A percentile compares a stretch with the other conserved stretches of the same genome.
Conservation (phyloP, 176 grass and related monocot genomes). For the Areca catechu region DNA sequence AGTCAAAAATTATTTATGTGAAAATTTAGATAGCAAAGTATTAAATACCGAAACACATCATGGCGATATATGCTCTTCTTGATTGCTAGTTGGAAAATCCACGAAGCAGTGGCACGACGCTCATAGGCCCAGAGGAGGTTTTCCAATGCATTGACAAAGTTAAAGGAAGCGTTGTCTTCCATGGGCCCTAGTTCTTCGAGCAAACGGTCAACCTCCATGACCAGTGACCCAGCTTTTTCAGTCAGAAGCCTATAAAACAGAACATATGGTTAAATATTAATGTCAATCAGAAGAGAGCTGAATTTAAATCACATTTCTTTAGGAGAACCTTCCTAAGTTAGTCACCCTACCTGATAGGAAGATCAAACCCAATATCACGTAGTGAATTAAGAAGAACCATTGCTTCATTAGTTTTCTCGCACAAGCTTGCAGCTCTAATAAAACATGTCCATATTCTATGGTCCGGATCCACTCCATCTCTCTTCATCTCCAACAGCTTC, state of each 20-base stretch:
- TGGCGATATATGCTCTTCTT: conserved; percentile 58
- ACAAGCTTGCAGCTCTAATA: conserved; percentile 87
- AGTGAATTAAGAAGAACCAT: conserved; percentile 67
- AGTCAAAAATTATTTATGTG: not conserved
- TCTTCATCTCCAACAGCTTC: conserved; percentile 68
- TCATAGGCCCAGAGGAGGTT: conserved; percentile 93
- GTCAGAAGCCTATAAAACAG: conserved; percentile 58
- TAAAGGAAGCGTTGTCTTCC: conserved; percentile 66
- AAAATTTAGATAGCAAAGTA: conserved; percentile 15
- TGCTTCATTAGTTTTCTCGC: conserved; percentile 53
- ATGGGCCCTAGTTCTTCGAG: conserved; percentile 39
- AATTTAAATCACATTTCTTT: conserved; percentile 10
- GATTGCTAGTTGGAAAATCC: conserved; percentile 84
- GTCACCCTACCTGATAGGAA: conserved; percentile 56
- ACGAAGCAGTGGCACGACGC: conserved; percentile 64
- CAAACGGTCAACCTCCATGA: conserved; percentile 42
- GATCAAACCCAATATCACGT: conserved; percentile 67
- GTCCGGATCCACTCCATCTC: conserved; percentile 70
- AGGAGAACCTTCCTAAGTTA: conserved; percentile 2
- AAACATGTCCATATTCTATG: conserved; percentile 97
- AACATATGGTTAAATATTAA: conserved; percentile 6
- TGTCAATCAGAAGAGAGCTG: conserved; percentile 2
- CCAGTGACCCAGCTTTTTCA: conserved; percentile 36
- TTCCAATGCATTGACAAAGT: conserved; percentile 94
- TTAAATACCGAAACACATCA: conserved; percentile 65